These are phyloP conservation scores for Mytilinidion resinicola DNA, from an alignment of 495 filamentous ascomycete species.

Conservation along the genomic window DNA sequence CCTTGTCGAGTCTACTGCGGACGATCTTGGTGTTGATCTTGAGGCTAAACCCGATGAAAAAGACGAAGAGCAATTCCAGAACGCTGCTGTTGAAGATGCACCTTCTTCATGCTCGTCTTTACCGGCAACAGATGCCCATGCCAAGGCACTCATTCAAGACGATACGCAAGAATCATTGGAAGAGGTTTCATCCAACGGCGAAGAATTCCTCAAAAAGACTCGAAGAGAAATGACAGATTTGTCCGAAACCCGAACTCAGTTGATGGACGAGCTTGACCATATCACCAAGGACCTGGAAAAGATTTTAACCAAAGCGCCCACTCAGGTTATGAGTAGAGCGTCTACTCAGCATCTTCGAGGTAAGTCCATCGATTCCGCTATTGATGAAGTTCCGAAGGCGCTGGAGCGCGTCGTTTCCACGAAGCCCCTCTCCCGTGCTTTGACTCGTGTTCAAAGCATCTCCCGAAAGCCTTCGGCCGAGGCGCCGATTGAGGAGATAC, in stretches of 20 bases:
- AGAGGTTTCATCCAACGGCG: neutral
- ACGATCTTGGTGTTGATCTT: constrained; percentile 27
- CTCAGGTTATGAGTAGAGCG: constrained; percentile 1
- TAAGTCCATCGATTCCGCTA: constrained; percentile 15
- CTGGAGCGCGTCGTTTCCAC: constrained; percentile 9
- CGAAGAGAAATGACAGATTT: constrained; percentile 17
- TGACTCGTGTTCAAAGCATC: constrained; percentile 10
- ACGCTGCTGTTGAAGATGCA: constrained; percentile 7
- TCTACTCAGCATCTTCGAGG: constrained; percentile 8
- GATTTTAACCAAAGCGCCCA: constrained; percentile 8
- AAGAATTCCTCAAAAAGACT: constrained; percentile 20
- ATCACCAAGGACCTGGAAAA: constrained; percentile 15
- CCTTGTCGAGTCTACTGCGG: constrained; percentile 24
- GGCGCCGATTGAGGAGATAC: constrained; percentile 11
- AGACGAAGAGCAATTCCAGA: constrained; percentile 20
- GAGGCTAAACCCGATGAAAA: neutral
- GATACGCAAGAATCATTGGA: neutral
- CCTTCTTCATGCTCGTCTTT: neutral
- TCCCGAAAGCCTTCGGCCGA: constrained; percentile 7
- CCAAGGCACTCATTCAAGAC: neutral
- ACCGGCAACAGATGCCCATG: neutral
- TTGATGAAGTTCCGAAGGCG: constrained; percentile 13
- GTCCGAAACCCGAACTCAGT: constrained; percentile 14
- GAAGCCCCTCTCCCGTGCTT: constrained; percentile 9
- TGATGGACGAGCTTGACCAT: constrained; percentile 19